These are phyloP conservation scores for Paraphaeosphaeria sporulosa DNA, from an alignment of 2,329 filamentous ascomycete species.

Conservation along the genomic window DNA sequence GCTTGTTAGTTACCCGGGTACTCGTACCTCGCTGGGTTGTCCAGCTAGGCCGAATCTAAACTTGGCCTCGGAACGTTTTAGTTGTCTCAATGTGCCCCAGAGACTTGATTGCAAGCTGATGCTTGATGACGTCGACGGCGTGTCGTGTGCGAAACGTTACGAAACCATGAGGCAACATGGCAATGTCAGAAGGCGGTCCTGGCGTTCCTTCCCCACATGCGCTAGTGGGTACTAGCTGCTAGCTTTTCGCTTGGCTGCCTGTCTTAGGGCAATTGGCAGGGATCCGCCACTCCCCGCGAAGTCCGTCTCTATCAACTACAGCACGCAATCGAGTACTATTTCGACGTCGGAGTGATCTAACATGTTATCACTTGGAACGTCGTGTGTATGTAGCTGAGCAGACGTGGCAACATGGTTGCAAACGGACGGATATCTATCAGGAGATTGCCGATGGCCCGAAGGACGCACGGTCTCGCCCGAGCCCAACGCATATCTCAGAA, in stretches of 20 bases:
- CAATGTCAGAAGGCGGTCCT: background rate
- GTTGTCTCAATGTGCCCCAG: background rate
- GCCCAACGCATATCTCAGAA: background rate
- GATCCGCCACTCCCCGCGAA: background rate
- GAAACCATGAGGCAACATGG: background rate
- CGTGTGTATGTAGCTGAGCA: background rate
- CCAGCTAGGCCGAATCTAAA: too few relatives aligned
- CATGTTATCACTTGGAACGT: background rate
- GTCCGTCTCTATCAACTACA: background rate
- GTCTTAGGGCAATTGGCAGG: background rate
- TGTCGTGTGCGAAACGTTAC: background rate
- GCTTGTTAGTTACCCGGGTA: background rate
- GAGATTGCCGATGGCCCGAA: slow-evolving; percentile 11
- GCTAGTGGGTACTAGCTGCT: slow-evolving; percentile 7
- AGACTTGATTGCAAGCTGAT: background rate
- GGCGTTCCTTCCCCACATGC: slow-evolving; percentile 7
- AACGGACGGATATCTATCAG: background rate
- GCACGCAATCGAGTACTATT: background rate
- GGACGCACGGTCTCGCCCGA: slow-evolving; percentile 12
- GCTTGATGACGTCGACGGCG: background rate
- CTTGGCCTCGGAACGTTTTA: too few relatives aligned
- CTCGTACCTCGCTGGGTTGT: too few relatives aligned
- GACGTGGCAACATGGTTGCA: background rate
- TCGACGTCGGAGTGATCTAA: background rate
- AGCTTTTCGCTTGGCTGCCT: slow-evolving; percentile 12